These are phyloP conservation scores for Pulveroboletus sp. DNA, from an alignment of 768 basidiomycete species.

Conservation along the genomic window DNA sequence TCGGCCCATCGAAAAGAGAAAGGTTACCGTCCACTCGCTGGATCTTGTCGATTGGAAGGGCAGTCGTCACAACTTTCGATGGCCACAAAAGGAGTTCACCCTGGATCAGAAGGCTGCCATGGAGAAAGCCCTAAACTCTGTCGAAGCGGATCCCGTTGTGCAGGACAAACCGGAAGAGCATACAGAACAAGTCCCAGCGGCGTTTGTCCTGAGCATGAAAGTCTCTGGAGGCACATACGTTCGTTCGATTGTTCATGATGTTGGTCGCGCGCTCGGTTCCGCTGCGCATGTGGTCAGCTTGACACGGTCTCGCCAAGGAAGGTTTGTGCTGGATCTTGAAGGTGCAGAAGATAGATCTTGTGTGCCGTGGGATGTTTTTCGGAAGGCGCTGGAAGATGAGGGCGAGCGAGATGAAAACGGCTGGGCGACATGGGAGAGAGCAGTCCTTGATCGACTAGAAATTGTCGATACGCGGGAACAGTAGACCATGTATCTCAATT, in stretches of 20 bases:
- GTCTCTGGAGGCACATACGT: slow-evolving; percentile 98
- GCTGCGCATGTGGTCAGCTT: slow-evolving; percentile 94
- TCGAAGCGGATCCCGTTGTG: slow-evolving; percentile 39
- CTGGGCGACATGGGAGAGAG: slow-evolving; percentile 78
- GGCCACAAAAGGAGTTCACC: slow-evolving; percentile 71
- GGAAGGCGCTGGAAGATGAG: slow-evolving; percentile 49
- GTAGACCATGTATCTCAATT: no score
- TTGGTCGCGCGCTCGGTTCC: slow-evolving; percentile 78
- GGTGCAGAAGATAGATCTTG: slow-evolving; percentile 58
- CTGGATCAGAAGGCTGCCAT: slow-evolving; percentile 69
- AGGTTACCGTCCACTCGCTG: slow-evolving; percentile 78
- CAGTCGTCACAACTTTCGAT: slow-evolving; percentile 67
- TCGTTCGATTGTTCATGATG: slow-evolving; percentile 91
- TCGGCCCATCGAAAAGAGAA: slow-evolving; percentile 86
- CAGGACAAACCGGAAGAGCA: slow-evolving; percentile 32
- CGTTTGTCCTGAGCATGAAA: slow-evolving; percentile 87
- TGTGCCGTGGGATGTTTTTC: slow-evolving; percentile 74
- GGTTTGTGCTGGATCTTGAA: slow-evolving; percentile 55
- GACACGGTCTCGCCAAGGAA: slow-evolving; percentile 85
- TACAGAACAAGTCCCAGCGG: slow-evolving; percentile 51
- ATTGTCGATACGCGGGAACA: slow-evolving; percentile 40
- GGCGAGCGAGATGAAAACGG: slow-evolving; percentile 66
- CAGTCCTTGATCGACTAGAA: slow-evolving; percentile 66
- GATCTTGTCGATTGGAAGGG: slow-evolving; percentile 80
- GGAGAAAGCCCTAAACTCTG: slow-evolving; percentile 56